Percentiles rank a stretch among this genome's conserved stretches.
These are phyloP conservation scores for Trypanosoma boissoni DNA, from an alignment of 208 protist species.

Conservation along the genomic window DNA sequence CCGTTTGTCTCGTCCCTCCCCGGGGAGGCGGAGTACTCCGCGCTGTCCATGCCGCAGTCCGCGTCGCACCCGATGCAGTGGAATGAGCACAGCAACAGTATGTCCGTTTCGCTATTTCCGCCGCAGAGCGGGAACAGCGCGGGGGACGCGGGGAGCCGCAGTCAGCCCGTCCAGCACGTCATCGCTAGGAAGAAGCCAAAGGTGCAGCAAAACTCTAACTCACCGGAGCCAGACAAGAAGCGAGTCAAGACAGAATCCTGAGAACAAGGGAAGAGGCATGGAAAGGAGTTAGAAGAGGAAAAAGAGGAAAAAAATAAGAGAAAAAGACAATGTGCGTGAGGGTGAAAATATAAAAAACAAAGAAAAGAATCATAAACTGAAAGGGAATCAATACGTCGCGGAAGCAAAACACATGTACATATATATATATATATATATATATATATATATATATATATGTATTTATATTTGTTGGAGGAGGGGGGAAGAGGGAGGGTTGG, in stretches of 20 bases:
- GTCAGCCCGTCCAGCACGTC: conserved; percentile 50
- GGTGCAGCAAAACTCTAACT: conserved; percentile 14
- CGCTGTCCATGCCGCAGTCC: conserved; percentile 76
- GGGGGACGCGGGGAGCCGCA: conserved; percentile 21
- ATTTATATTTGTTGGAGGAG: not conserved
- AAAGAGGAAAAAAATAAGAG: conserved; percentile 3
- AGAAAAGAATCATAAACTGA: not conserved
- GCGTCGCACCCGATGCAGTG: conserved; percentile 46
- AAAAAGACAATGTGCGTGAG: conserved; percentile 5
- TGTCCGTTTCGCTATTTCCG: conserved; percentile 77
- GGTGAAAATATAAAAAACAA: not conserved
- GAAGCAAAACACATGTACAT: conserved; percentile 1
- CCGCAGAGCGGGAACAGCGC: conserved; percentile 42
- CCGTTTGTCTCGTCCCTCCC: conserved; percentile 69
- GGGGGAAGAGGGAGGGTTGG: conserved; percentile 1
- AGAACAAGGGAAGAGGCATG: not conserved
- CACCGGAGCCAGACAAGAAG: conserved; percentile 13
- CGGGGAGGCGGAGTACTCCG: conserved; percentile 43
- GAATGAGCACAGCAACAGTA: conserved; percentile 70
- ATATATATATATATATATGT: not conserved
- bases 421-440: not conserved
- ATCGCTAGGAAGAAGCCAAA: conserved; percentile 77
- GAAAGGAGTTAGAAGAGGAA: not conserved
- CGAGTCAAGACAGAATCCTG: conserved; percentile 18
- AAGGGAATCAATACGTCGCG: too few species aligned